Evolutionary conservation across 108 stramenopile genomes (phyloP), one percentile per base, ranked within the genome.

Genomic region (Pseudonitzschia delicatissima): DNA sequence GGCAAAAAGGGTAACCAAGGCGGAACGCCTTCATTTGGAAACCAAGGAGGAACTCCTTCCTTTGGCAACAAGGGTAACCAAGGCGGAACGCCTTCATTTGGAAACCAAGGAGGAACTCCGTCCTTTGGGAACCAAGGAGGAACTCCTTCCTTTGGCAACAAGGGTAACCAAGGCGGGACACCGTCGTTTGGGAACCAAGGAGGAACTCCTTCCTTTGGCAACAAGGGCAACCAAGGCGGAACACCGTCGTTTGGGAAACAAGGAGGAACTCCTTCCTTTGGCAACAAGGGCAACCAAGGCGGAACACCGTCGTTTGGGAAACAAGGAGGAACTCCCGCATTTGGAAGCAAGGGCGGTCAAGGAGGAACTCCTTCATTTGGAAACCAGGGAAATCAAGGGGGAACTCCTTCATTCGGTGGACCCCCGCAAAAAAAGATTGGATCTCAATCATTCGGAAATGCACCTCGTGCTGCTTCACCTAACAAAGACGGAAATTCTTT

Each of bases 51-150:
- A 28, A 36, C 32, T 58, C 35, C 57, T 20, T 36, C 57, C 12
- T 52, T 52, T 23, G 51, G 51, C 17, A 52, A 23, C 13, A 15
- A 52, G 21, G 13, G 4, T 21, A 29, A 29, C 17, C 51, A 52
- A 52, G 51, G 51, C 5, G 51, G 51, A 21, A 34, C 57, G 13
- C 35, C 57, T 13, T 58, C 57, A 58, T 58, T 58, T 36, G 57
- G 57, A 58, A 58, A 58, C 21, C 57, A 15, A 58, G 35, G 35
- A 58, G 34, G 35, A 28, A 28, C 51, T 29, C 57, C 57, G 15
- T 58, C 57, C 3, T 58, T 58, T 58, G 57, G 50, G 25, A 51
- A 52, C 21, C 28, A 21, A 9, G 27, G 28, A 29, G 25, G 25
- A 6, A 52, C 25, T 23, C 27, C 51, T 21, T 29, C 51, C 20